These are phyloP conservation scores for Helianthus tuberosus DNA, from an alignment of 129 eudicot genomes.

Conservation along the genomic window DNA sequence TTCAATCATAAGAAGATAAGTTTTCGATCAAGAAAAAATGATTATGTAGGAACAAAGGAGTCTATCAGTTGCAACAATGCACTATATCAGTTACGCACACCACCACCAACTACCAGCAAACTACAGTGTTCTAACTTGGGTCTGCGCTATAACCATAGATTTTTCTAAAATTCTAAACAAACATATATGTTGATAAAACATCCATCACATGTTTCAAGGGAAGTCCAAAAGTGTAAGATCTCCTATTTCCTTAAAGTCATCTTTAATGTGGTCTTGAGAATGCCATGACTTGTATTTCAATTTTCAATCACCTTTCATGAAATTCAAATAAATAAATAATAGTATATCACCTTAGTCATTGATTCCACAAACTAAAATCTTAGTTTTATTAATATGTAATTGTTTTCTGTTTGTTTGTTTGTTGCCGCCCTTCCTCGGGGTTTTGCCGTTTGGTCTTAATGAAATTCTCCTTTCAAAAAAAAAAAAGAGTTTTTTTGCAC, in stretches of 20 bases:
- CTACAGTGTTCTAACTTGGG: background rate
- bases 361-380: conserved; percentile 1
- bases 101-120: background rate
- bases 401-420: no score
- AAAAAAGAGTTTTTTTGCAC: background rate
- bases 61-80: background rate
- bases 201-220: conserved; percentile 2
- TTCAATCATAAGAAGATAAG: conserved; percentile 4
- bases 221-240: background rate
- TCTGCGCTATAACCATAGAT: background rate
- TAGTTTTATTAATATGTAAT: no score
- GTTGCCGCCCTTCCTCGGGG: no score
- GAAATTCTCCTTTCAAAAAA: no score
- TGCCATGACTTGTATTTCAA: background rate
- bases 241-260: background rate
- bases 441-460: no score
- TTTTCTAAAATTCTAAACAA: background rate
- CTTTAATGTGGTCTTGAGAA: background rate
- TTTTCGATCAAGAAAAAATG: background rate
- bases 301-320: background rate
- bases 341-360: background rate
- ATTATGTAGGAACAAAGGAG: background rate
- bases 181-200: background rate
- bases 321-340: background rate
- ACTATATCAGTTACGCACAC: background rate